A percentile compares a stretch with the other conserved stretches of the same genome.
phyloP scores from a whole-genome alignment of 2,329 filamentous ascomycete species.

The Cladosporium sp. region DNA sequence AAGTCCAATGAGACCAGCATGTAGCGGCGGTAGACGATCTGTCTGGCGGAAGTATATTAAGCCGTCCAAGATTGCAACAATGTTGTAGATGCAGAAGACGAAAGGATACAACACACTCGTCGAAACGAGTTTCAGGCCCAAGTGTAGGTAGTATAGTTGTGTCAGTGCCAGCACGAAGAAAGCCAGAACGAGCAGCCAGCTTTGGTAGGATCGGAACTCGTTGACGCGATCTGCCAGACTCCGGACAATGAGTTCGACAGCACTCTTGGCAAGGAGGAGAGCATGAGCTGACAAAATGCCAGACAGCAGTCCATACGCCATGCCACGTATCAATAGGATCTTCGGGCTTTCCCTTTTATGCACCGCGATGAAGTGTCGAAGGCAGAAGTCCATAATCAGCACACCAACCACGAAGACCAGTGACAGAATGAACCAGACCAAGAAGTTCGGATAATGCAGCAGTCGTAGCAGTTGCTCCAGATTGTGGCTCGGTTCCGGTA shows the following conservation, averaged over 20 bases:
- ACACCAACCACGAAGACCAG: slow-evolving; percentile 70
- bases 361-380: slow-evolving; percentile 33
- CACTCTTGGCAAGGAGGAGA: slow-evolving; percentile 90
- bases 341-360: slow-evolving; percentile 36
- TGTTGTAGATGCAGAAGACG: slow-evolving; percentile 98
- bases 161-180: slow-evolving; percentile 80
- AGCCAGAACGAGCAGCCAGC: slow-evolving; percentile 84
- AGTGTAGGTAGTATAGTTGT: slow-evolving; percentile 93
- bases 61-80: slow-evolving; percentile 94
- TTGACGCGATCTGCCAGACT: slow-evolving; percentile 85
- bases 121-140: slow-evolving; percentile 89
- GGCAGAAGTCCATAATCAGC: slow-evolving; percentile 58
- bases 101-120: slow-evolving; percentile 95
- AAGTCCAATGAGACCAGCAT: slow-evolving; percentile 78
- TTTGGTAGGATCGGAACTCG: slow-evolving; percentile 93
- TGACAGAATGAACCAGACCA: slow-evolving; percentile 86
- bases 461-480: slow-evolving; percentile 77
- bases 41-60: slow-evolving; percentile 95
- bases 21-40: slow-evolving; percentile 71
- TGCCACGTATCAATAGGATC: slow-evolving; percentile 69
- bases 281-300: slow-evolving; percentile 93
- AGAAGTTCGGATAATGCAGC: slow-evolving; percentile 71
- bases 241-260: slow-evolving; percentile 86
- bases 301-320: slow-evolving; percentile 83
- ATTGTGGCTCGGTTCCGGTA: slow-evolving; percentile 88